Base-by-base conservation (phyloP, 805 yeast genomes). In the Zygotorulaspora danielsina region DNA sequence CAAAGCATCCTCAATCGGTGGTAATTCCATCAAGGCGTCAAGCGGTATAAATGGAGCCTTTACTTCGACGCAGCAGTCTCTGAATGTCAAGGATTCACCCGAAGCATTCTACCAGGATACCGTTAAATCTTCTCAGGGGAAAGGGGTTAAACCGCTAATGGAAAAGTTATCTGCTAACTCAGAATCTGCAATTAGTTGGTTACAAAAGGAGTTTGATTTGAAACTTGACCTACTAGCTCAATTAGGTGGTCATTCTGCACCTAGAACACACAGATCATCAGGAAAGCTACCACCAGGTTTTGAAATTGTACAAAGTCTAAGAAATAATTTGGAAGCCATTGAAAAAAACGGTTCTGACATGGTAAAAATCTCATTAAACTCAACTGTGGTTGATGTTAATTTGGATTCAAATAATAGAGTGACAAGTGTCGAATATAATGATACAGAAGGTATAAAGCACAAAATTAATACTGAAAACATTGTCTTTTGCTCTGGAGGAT, bases 231-330 rank as follows among this genome's bases (percentile, higher is more conserved):
- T 79, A 11, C 82, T 85, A 9, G 73, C 85, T n/a, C 75, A 84
- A 50, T 62, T 85, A 30, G 95, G 95, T 19, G 95, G 95, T 2
- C 94, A 85, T 55, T 79, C 88, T 1, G 76, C 71, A 35, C 79
- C 86, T 15, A 70, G 95, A 59, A 85, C 95, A 1, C 95, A 85
- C 58, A 72, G 94, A 50, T 89, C 94, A 1, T 72, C 75, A 6
- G 69, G 70, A 1, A 68, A 66, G 9, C 54, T 74, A 12, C 80
- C 81, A 10, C 83, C 83, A 3, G 83, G 83, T 0, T 74, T 69
- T 57, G 80, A 76, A 31, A 75, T 78, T 12, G 65, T 78, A 1
- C 69, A 74, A 5, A 65, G 72, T 4, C 54, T 76, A 34, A 61
- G 67, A 29, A 65, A 65, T 30, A 57, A 56, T 21, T 44, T 75